phyloP scores from a whole-genome alignment of 345 rosid genomes.

The Eucalyptus sp. region DNA sequence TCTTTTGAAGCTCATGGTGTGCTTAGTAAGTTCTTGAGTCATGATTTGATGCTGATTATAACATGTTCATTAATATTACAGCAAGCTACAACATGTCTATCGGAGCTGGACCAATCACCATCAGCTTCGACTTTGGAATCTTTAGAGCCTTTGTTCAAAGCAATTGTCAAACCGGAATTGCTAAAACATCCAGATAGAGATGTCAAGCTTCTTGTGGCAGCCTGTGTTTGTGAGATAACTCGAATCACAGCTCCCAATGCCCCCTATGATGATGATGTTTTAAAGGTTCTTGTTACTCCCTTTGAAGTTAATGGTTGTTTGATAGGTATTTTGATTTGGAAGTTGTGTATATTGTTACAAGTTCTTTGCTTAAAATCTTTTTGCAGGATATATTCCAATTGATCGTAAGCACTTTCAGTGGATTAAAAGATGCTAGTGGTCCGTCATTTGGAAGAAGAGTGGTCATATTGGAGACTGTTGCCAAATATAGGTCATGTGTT shows the following conservation, averaged over 20 bases:
- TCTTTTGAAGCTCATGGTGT: not conserved
- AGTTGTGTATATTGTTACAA: not conserved
- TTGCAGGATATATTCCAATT: conserved; percentile 80
- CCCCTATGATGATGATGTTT: conserved; percentile 70
- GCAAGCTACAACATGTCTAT: conserved; percentile 83
- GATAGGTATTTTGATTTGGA: not conserved
- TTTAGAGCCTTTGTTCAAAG: conserved; percentile 71
- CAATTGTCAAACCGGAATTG: conserved; percentile 70
- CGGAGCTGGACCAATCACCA: conserved; percentile 86
- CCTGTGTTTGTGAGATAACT: conserved; percentile 92
- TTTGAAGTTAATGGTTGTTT: not conserved
- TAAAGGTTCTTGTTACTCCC: conserved; percentile 45
- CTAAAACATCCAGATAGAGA: conserved; percentile 92
- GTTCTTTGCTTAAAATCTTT: not conserved
- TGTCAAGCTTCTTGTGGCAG: conserved; percentile 88
- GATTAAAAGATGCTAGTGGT: conserved; percentile 69
- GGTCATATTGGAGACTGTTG: conserved; percentile 86
- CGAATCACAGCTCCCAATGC: conserved; percentile 99
- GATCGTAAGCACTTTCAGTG: conserved; percentile 77
- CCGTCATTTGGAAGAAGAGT: conserved; percentile 95
- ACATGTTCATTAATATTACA: conserved; percentile 15
- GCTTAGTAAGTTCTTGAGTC: not conserved
- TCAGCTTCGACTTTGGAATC: conserved; percentile 50
- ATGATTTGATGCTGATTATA: not conserved
- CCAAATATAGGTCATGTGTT: conserved; percentile 90